A percentile compares a stretch with the other conserved stretches of the same genome.
These are phyloP conservation scores for Uronychia setigera DNA, from an alignment of 73 alveolate genomes.

Conservation along the genomic window DNA sequence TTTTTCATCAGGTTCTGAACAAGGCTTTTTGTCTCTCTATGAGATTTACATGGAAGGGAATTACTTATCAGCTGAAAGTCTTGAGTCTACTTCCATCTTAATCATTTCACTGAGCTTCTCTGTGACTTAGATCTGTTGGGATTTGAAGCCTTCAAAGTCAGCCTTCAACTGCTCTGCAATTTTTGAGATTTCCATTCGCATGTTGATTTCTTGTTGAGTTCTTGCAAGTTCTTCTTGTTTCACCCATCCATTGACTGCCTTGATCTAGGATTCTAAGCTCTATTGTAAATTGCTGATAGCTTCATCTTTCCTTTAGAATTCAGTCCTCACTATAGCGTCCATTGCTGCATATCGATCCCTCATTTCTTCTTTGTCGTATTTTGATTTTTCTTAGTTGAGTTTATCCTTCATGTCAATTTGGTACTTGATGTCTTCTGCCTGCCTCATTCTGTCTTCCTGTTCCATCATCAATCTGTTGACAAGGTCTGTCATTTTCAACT, in stretches of 20 bases:
- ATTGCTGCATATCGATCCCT: constrained; percentile 58
- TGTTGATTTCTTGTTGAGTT: constrained; percentile 59
- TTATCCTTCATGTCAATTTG: constrained; percentile 27
- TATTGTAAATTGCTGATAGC: constrained; percentile 48
- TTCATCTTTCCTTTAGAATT: constrained; percentile 73
- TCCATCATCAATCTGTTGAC: constrained; percentile 60
- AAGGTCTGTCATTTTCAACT: constrained; percentile 58
- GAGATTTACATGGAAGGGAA: constrained; percentile 5
- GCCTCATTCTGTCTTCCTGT: constrained; percentile 64
- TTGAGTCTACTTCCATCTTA: constrained; percentile 64
- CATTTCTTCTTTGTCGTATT: constrained; percentile 70
- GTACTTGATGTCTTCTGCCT: constrained; percentile 14
- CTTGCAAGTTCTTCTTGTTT: constrained; percentile 64
- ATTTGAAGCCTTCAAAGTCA: constrained; percentile 58
- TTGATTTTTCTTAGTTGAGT: constrained; percentile 43
- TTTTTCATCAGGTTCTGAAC: constrained; percentile 59
- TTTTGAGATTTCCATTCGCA: constrained; percentile 63
- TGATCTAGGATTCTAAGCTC: constrained; percentile 59
- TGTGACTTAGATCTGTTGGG: constrained; percentile 60
- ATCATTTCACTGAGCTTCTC: constrained; percentile 77
- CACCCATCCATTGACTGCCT: constrained; percentile 65
- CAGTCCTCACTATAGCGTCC: constrained; percentile 65
- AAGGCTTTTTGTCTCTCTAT: constrained; percentile 45
- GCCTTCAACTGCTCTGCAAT: constrained; percentile 38
- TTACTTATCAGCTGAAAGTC: constrained; percentile 10